A percentile compares a stretch with the other conserved stretches of the same genome.
Evolutionary conservation across 2,329 filamentous ascomycete genomes (phyloP).

Genomic region (Exophiala dermatitidis): DNA sequence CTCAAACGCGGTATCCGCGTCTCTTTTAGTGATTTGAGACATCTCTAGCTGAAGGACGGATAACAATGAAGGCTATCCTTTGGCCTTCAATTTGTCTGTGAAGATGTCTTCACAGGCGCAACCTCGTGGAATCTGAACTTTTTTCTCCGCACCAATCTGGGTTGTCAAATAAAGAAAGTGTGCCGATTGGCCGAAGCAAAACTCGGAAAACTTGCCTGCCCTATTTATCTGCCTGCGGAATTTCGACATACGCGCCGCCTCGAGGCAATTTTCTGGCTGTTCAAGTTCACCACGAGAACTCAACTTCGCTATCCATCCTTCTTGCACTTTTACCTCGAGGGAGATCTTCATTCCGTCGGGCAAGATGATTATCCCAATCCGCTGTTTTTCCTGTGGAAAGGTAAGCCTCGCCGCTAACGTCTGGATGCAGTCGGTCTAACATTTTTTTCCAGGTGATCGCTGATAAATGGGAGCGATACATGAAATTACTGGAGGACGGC

Average conservation of each 20-base stretch:
- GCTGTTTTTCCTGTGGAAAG: constrained; percentile 99
- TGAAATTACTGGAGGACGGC: constrained; percentile 75
- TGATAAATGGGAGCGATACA: constrained; percentile 94
- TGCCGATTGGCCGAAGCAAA: constrained; percentile 5
- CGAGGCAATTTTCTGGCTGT: constrained; percentile 3
- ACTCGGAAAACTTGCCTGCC: background rate
- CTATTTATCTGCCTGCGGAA: background rate
- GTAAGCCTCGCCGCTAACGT: constrained; percentile 44
- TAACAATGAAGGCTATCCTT: background rate
- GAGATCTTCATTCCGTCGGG: background rate
- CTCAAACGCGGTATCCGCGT: constrained; percentile 21
- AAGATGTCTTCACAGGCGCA: background rate
- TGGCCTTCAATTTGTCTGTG: background rate
- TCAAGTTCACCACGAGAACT: background rate
- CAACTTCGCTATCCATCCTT: background rate
- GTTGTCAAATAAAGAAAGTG: constrained; percentile 4
- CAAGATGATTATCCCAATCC: constrained; percentile 96
- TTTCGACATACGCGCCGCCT: constrained; percentile 1
- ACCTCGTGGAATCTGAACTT: constrained; percentile 6
- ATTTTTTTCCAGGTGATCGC: constrained; percentile 67
- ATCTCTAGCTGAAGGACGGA: constrained; percentile 6
- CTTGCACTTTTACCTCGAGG: background rate
- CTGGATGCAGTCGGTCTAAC: constrained; percentile 26
- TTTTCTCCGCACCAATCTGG: constrained; percentile 14
- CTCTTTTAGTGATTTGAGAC: constrained; percentile 17